Base-by-base conservation (phyloP, 352 stramenopile genomes). In the Blastocystis hominis region DNA sequence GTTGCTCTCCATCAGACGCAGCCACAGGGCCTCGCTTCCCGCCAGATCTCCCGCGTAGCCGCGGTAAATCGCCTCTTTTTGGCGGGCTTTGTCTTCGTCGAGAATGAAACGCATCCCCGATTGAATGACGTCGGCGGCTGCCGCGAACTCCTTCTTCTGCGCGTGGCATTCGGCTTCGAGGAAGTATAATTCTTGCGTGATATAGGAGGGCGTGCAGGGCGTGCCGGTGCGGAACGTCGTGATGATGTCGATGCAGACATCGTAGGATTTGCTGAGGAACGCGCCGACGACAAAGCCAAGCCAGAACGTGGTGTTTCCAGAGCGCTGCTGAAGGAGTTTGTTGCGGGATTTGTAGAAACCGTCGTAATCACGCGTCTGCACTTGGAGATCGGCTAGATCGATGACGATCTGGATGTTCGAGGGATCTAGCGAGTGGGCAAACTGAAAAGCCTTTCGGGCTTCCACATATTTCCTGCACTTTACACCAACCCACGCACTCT, bases 221-320 rank as follows among this genome's bases (percentile, higher is more conserved):
- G 56, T 42, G 9, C 44, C 34, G 30, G 54, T 34, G 2, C 70
- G 46, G 40, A 66, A 80, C 30, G 70, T 80, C 2, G 42, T 66
- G 70, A 80, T 80, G 54, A 80, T 80, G 38, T 80, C 70, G n/a
- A 54, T 15, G 47, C 70, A 80, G n/a, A 80, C 44, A 38, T 80
- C 70, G n/a, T 64, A 80, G 30, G 62, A 64, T 24, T 46, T 56
- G 30, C 63, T 47, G 17, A 80, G 34, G 34, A 50, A 80, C 10
- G 70, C 70, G 7, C 47, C 70, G 17, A 56, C 56, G 20, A 80
- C 56, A 38, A 80, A 80, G 4, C 70, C 70, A 15, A 80, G 54
- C 70, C 70, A 80, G 40, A 62, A 80, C 20, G 46, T 40, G 53
- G 20, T 62, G 2, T 80, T 61, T 5, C n/a, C n/a, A 38, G 40